These are phyloP conservation scores for Cutaneotrichosporon sp. DNA, from an alignment of 1,284 basidiomycete genomes.

Conservation along the genomic window DNA sequence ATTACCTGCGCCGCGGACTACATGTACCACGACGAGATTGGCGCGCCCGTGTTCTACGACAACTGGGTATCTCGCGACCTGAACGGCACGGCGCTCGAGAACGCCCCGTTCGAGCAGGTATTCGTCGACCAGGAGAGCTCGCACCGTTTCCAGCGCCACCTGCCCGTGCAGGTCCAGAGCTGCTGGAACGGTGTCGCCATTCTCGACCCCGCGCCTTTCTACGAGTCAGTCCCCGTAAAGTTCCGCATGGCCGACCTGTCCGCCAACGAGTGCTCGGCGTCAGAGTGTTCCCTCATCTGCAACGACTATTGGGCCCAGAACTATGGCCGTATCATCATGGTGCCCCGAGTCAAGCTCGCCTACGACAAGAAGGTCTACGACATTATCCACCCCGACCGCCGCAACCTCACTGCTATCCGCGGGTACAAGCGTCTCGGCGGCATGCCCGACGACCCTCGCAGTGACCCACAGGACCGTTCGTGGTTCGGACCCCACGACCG, in stretches of 20 bases:
- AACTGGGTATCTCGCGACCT: slow-evolving; percentile 97
- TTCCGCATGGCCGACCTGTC: slow-evolving; percentile 82
- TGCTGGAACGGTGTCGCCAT: slow-evolving; percentile 96
- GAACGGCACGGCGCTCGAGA: slow-evolving; percentile 93
- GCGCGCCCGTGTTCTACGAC: slow-evolving; percentile 88
- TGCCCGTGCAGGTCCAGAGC: slow-evolving; percentile 88
- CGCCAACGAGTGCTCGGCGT: slow-evolving; percentile 84
- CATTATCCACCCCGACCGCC: slow-evolving; percentile 79
- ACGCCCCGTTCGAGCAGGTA: slow-evolving; percentile 86
- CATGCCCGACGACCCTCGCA: slow-evolving; percentile 83
- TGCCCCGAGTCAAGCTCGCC: slow-evolving; percentile 87
- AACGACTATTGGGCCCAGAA: slow-evolving; percentile 85
- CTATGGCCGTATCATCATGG: slow-evolving; percentile 92
- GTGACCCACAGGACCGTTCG: slow-evolving; percentile 86
- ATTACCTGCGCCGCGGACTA: slow-evolving; percentile 95
- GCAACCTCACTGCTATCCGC: slow-evolving; percentile 87
- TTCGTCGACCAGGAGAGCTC: slow-evolving; percentile 75
- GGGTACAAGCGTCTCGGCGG: slow-evolving; percentile 86
- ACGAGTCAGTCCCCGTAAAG: slow-evolving; percentile 74
- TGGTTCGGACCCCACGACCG: slow-evolving; percentile 94
- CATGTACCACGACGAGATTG: slow-evolving; percentile 93
- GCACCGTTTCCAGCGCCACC: slow-evolving; percentile 76
- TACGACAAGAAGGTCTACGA: slow-evolving; percentile 91
- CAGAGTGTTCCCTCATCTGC: slow-evolving; percentile 89
- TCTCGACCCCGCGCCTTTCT: slow-evolving; percentile 87